Evolutionary conservation across 2,329 filamentous ascomycete genomes (phyloP), one percentile per base, ranked within the genome.

Genomic region (Venturia aucupariae): DNA sequence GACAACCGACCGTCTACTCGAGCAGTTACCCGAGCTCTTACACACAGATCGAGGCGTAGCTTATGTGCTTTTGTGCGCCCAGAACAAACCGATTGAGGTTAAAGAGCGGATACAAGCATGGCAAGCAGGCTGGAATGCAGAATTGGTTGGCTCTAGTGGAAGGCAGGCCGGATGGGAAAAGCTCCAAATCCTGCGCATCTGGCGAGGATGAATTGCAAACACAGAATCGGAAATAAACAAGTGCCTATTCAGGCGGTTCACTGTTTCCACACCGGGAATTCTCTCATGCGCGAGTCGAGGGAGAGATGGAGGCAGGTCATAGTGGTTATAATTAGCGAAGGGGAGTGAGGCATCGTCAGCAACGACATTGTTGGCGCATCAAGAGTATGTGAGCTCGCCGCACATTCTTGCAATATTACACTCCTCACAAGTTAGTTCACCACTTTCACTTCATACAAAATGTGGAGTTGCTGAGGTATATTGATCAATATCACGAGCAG

Each of bases 81-180:
- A 95, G 77, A 99, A 99, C 75, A 87, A 85, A 74, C 94, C 94
- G 0, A 86, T 87, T 32, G 78, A 85, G 62, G 89, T 95, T 61
- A 90, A 87, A 74, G 73, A 79, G 66, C 77, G 81, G 60, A 84
- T 94, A 66, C 76, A 78, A 48, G 71, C 68, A 3, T 85, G 64
- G 64, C n/a, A 30, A 24, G 60, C n/a, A 13, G 19, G 89, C 84
- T 97, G 93, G 94, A 81, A 75, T 67, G 90, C 85, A 11, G 86
- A 92, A 73, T 90, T 84, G 22, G 92, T 96, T 4, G 88, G 90
- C 7, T 83, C 82, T 63, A 97, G 91, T 75, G 93, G 93, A 60
- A 91, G 88, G 79, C 86, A 89, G 75, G 93, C 89, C 38, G 94
- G 94, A 0, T 96, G 93, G 92, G 94, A 99, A 79, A 95, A 89